Conservation (phyloP, 2,329 filamentous ascomycete species). For the Didymella glomerata region DNA sequence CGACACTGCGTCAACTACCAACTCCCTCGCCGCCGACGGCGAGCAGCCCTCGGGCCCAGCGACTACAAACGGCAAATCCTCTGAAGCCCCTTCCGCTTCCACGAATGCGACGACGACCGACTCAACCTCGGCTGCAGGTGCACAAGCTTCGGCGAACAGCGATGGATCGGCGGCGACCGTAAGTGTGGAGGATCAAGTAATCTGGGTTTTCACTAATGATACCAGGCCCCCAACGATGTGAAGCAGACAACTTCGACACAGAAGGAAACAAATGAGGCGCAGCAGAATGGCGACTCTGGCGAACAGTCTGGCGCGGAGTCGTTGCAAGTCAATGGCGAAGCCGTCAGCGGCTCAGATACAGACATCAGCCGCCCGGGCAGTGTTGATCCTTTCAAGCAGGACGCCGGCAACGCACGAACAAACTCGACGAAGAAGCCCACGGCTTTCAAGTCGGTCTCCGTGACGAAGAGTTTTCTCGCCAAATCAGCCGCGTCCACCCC, state of each 20-base stretch:
- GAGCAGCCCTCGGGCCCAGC: slow-evolving; percentile 50
- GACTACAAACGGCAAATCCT: slow-evolving; percentile 35
- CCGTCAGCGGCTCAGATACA: slow-evolving; percentile 78
- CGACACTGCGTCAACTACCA: slow-evolving; percentile 69
- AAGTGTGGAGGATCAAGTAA: slow-evolving; percentile 26
- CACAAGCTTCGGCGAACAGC: slow-evolving; percentile 30
- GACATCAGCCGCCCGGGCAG: slow-evolving; percentile 70
- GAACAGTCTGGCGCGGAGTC: slow-evolving; percentile 47
- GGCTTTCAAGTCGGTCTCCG: slow-evolving; percentile 84
- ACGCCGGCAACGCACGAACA: slow-evolving; percentile 67
- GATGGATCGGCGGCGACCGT: slow-evolving; percentile 30
- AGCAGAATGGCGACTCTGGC: slow-evolving; percentile 49
- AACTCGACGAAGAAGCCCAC: slow-evolving; percentile 72
- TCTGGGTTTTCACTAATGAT: slow-evolving; percentile 27
- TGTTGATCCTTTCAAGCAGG: slow-evolving; percentile 61
- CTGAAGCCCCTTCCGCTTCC: slow-evolving; percentile 50
- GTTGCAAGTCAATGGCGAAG: slow-evolving; percentile 65
- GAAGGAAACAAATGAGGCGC: slow-evolving; percentile 34
- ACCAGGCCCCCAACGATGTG: slow-evolving; percentile 26
- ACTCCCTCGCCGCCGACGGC: slow-evolving; percentile 62
- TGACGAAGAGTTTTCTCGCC: slow-evolving; percentile 85
- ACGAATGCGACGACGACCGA: slow-evolving; percentile 37
- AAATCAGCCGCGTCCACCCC: slow-evolving; percentile 69
- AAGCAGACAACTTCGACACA: slow-evolving; percentile 22
- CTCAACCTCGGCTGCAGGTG: slow-evolving; percentile 27